Base-by-base conservation (phyloP, 176 grass and related monocot species). In the Paspalum vaginatum region DNA sequence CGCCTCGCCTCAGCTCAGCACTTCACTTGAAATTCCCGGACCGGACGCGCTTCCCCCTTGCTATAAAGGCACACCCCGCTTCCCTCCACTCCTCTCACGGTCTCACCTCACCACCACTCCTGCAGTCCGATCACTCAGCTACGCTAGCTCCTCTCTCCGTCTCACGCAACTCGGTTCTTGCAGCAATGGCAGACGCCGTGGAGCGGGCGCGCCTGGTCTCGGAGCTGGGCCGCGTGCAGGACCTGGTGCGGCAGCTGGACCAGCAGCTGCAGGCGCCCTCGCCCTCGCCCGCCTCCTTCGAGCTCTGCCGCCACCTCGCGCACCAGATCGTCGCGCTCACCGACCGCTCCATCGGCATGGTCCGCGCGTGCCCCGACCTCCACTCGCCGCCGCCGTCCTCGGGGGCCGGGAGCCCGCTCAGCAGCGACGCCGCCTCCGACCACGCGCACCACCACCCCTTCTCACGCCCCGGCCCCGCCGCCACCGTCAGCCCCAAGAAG, bases 391-490 rank as follows among this genome's bases (percentile, higher is more conserved):
- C 44, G 43, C 68, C 22, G n/a, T 21, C 21, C 6, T 2, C 9
- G 4, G 5, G 40, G 40, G 12, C 2, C 53, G 16, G 52, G n/a
- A 48, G 47, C 52, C 82, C 78, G 26, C 77, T 68, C 11, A 91
- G 93, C 88, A 88, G 88, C 76, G 90, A 88, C 62, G 89, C 54
- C 49, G 87, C 42, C 16, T 88, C 88, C 14, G 76, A 91, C 48
- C 63, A 59, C 12, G 65, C 81, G 14, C 82, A 58, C 11, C 67
- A 85, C 15, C 70, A 86, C 17, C 85, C 88, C 55, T 54, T 79
- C 61, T 32, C 32, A 32, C 16, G 27, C 47, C 1, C 46, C 45
- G 9, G n/a, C n/a, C n/a, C 45, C 45, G 1, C 56, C 9, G 4
- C n/a, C 11, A 2, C 0, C 9, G 55, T 48, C 48, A 82, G 51